Evolutionary conservation across 1,284 basidiomycete genomes (phyloP).

Genomic region (Microbotryum saponariae): DNA sequence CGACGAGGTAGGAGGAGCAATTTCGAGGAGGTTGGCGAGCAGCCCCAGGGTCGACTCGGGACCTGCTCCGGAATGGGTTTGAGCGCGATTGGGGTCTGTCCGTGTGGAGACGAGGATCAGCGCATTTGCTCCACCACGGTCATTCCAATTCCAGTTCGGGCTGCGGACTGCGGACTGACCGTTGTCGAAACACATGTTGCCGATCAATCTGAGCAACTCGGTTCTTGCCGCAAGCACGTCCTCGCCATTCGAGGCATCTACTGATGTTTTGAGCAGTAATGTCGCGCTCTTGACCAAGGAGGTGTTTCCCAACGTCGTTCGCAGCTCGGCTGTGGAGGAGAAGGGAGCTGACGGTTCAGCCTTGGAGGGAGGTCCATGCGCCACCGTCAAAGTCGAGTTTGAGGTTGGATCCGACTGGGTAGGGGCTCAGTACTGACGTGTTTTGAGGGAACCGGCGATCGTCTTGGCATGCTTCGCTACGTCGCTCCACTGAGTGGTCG

Average conservation of each 20-base stretch:
- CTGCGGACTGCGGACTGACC: not conserved
- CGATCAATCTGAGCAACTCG: conserved; percentile 16
- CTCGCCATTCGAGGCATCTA: not conserved
- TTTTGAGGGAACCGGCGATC: conserved; percentile 9
- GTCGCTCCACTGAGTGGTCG: not conserved
- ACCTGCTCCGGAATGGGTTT: conserved; percentile 1
- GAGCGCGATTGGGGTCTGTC: conserved; percentile 11
- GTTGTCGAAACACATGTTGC: conserved; percentile 24
- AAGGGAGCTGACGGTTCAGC: not conserved
- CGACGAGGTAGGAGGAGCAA: not conserved
- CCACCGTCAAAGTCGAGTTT: not conserved
- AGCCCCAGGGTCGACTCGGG: not conserved
- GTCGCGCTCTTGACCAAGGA: not conserved
- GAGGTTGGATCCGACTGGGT: not conserved
- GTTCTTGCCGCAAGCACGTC: conserved; percentile 1
- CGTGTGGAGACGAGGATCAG: not conserved
- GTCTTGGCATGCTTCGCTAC: not conserved
- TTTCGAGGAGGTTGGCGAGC: not conserved
- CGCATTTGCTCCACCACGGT: not conserved
- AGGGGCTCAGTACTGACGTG: not conserved
- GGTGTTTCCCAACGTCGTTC: conserved; percentile 1
- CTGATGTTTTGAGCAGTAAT: not conserved
- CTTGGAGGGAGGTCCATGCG: not conserved
- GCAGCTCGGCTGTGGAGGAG: conserved; percentile 1
- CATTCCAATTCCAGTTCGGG: not conserved